Evolutionary conservation across 148 eudicot species (phyloP), one percentile per base, ranked within the genome.

Genomic region (Silene latifolia): DNA sequence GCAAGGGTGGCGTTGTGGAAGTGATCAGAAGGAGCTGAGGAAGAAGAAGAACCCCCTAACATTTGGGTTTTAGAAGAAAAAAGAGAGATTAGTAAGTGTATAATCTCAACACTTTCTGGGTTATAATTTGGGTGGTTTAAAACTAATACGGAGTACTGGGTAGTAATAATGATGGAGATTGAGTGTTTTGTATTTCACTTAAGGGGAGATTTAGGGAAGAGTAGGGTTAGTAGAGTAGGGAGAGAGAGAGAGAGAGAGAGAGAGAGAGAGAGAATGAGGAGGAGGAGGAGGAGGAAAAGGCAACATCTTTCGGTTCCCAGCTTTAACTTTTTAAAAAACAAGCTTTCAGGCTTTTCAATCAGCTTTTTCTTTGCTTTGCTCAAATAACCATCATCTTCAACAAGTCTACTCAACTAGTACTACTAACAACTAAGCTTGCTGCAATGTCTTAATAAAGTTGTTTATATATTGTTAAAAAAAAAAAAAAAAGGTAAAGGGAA

Each of bases 31-130:
- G 74, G 71, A 66, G 74, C 72, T 0, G 79, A 74, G 9, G 84
- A 71, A 0, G 80, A 75, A 7, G 86, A 75, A 15, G 82, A 74
- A 23, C 77, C 80, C 2, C 83, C 83, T 35, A 80, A 76, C 83
- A 80, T 80, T 69, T 71, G 35, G 47, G 35, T 35, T 17, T 19
- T 11, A 27, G 3, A 27, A 27, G 3, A 27, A 27, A 27, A 27
- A 27, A 3, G 29, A 1, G 29, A 27, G 29, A 27, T 27, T 27
- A 27, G 3, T 27, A 27, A 32, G 35, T 32, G 5, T 32, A 32
- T 74, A 27, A 48, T 19, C 57, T 61, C 10, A 23, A n/a, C n/a
- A 51, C 54, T 44, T 12, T 15, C 47, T 27, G 17, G 75, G 60
- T 62, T 12, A 32, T 72, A 59, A 59, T 64, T 20, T 13, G 47